A percentile compares a stretch with the other conserved stretches of the same genome.
Evolutionary conservation across 2,329 filamentous ascomycete species (phyloP).

Genomic region (Fusarium irregulare): DNA sequence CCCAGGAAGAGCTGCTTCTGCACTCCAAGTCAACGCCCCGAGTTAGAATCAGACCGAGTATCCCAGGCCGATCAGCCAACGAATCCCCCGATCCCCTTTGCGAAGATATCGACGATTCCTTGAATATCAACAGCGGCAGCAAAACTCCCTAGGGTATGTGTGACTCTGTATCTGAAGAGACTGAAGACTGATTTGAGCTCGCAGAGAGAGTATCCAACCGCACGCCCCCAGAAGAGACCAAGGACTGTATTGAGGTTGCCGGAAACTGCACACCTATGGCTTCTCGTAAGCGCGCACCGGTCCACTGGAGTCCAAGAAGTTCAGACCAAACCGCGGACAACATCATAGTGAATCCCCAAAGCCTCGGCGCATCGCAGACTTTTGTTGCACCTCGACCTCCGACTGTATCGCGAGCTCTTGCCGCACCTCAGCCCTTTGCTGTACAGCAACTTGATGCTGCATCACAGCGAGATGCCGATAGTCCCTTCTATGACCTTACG

Average conservation of each 20-base stretch:
- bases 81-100: neutral
- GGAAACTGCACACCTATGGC: neutral
- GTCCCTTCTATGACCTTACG: slow-evolving; percentile 7
- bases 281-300: neutral
- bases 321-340: neutral
- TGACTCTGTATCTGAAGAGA: neutral
- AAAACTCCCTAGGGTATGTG: slow-evolving; percentile 23
- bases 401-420: neutral
- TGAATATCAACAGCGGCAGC: neutral
- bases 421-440: neutral
- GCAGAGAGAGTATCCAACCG: slow-evolving; percentile 11
- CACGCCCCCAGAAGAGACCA: neutral
- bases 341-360: too few relatives aligned
- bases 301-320: neutral
- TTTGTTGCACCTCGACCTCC: neutral
- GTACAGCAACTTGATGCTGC: neutral
- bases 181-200: neutral
- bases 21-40: neutral
- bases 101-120: neutral
- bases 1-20: neutral
- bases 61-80: neutral
- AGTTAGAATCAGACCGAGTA: neutral
- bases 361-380: neutral
- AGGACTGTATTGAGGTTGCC: slow-evolving; percentile 2
- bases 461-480: neutral